A percentile compares a stretch with the other conserved stretches of the same genome.
Evolutionary conservation across 1,139 yeast species (phyloP).

Genomic region (Meyerozyma carpophila): DNA sequence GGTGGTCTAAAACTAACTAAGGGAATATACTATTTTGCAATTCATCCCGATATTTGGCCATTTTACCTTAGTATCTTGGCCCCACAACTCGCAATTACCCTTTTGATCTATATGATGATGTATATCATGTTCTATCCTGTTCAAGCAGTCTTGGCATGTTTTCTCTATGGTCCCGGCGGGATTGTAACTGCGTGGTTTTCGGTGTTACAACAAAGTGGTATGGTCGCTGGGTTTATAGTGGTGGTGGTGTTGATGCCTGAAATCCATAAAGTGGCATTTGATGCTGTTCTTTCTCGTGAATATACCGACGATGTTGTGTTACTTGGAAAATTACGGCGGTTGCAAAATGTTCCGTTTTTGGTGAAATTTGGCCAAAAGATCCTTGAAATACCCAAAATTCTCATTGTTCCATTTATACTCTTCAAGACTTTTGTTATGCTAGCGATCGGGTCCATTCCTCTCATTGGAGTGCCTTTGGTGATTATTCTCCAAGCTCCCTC

Average conservation of each 20-base stretch:
- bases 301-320: constrained; percentile 46
- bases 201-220: constrained; percentile 47
- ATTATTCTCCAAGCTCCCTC: constrained; percentile 54
- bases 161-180: constrained; percentile 54
- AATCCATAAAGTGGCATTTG: constrained; percentile 53
- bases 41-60: constrained; percentile 54
- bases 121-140: constrained; percentile 37
- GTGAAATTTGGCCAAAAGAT: constrained; percentile 20
- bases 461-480: constrained; percentile 55
- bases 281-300: constrained; percentile 47
- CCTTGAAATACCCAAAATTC: constrained; percentile 19
- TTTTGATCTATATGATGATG: constrained; percentile 3
- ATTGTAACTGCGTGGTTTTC: constrained; percentile 49
- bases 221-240: constrained; percentile 39
- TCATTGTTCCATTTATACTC: constrained; percentile 20
- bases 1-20: constrained; percentile 6
- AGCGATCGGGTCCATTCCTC: constrained; percentile 48
- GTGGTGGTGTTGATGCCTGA: constrained; percentile 51
- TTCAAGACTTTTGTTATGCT: constrained; percentile 25
- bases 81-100: constrained; percentile 41
- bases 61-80: constrained; percentile 40
- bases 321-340: constrained; percentile 36
- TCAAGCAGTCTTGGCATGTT: constrained; percentile 38
- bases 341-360: constrained; percentile 27
- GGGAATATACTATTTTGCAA: constrained; percentile 8